Conservation (phyloP, 2,329 filamentous ascomycete species). For the Aschersonia sp. region DNA sequence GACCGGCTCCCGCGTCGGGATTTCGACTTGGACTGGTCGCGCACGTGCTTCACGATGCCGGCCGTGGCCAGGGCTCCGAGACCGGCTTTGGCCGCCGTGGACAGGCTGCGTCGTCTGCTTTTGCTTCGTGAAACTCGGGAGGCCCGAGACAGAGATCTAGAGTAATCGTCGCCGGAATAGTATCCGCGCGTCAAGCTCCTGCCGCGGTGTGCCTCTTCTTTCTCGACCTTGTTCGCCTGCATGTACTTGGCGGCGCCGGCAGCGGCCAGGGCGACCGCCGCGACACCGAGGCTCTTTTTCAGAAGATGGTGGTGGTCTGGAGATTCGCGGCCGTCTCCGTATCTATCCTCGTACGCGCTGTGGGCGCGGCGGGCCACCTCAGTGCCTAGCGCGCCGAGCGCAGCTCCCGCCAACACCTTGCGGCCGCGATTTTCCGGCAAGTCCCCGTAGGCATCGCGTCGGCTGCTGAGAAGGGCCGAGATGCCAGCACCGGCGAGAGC, state of each 20-base stretch:
- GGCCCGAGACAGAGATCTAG: slow-evolving; percentile 19
- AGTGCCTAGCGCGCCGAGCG: slow-evolving; percentile 46
- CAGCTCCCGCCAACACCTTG: slow-evolving; percentile 46
- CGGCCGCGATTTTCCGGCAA: slow-evolving; percentile 36
- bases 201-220: slow-evolving; percentile 42
- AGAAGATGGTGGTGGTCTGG: slow-evolving; percentile 31
- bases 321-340: slow-evolving; percentile 23
- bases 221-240: slow-evolving; percentile 43
- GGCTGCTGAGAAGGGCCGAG: slow-evolving; percentile 42
- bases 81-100: slow-evolving; percentile 39
- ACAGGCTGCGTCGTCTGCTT: slow-evolving; percentile 31
- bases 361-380: slow-evolving; percentile 45
- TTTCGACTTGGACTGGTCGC: slow-evolving; percentile 31
- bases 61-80: slow-evolving; percentile 42
- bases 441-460: slow-evolving; percentile 35
- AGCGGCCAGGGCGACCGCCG: slow-evolving; percentile 47
- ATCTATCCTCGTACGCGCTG: slow-evolving; percentile 44
- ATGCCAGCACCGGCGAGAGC: slow-evolving; percentile 48
- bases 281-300: slow-evolving; percentile 47
- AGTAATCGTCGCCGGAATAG: slow-evolving; percentile 25
- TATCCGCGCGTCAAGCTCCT: slow-evolving; percentile 34
- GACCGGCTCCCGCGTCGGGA: slow-evolving; percentile 16
- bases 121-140: slow-evolving; percentile 24
- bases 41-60: slow-evolving; percentile 42
- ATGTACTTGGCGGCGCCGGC: slow-evolving; percentile 52